These are phyloP conservation scores for Zasmidium cellare DNA, from an alignment of 2,329 filamentous ascomycete genomes.

Conservation along the genomic window DNA sequence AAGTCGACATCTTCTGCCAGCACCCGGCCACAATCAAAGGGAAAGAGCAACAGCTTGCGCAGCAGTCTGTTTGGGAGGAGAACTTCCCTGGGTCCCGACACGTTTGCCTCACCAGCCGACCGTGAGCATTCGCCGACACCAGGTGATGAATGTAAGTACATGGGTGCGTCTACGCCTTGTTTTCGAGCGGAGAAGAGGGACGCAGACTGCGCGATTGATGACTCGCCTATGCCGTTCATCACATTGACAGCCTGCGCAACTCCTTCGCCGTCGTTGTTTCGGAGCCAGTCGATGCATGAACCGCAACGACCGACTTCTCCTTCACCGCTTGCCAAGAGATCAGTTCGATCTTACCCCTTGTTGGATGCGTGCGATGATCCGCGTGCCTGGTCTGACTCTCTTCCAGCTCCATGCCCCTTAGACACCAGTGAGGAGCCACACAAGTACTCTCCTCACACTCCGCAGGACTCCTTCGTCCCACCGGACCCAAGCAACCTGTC, in stretches of 20 bases:
- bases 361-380: constrained; percentile 21
- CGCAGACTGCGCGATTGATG: constrained; percentile 22
- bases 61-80: constrained; percentile 52
- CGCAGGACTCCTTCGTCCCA: constrained; percentile 70
- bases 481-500: constrained; percentile 81
- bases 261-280: constrained; percentile 38
- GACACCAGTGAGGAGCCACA: constrained; percentile 15
- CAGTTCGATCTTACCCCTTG: constrained; percentile 26
- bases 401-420: constrained; percentile 23
- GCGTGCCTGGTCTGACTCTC: constrained; percentile 24
- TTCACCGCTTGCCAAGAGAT: constrained; percentile 42
- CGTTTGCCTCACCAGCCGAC: constrained; percentile 43
- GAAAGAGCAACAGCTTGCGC: constrained; percentile 53
- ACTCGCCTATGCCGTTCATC: constrained; percentile 34
- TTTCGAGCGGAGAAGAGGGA: constrained; percentile 25
- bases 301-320: constrained; percentile 38
- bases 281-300: constrained; percentile 41
- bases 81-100: constrained; percentile 47
- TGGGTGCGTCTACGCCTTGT: constrained; percentile 27
- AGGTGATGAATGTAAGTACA: constrained; percentile 41
- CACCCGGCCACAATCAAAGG: constrained; percentile 46
- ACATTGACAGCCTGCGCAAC: constrained; percentile 34
- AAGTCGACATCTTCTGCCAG: constrained; percentile 63
- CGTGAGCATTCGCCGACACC: constrained; percentile 30
- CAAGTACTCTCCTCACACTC: constrained; percentile 59